phyloP scores from a whole-genome alignment of 257 asterid genomes.

The Jacaranda mimosifolia region DNA sequence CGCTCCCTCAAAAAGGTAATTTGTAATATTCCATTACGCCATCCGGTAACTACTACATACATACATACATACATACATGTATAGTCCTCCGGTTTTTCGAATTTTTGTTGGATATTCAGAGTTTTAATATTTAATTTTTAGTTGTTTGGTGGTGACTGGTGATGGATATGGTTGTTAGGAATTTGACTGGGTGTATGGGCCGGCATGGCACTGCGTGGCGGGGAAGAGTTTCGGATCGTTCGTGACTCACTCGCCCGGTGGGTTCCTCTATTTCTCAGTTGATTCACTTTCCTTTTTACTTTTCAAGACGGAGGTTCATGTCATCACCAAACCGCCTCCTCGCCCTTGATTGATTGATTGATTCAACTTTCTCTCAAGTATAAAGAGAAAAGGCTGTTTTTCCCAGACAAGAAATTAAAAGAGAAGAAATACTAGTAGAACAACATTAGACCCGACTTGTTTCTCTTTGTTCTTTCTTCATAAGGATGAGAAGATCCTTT shows the following conservation, averaged over 20 bases:
- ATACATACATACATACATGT: neutral
- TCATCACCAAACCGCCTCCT: conserved; percentile 41
- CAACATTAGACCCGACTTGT: neutral
- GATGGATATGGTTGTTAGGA: conserved; percentile 49
- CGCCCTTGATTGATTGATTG: neutral
- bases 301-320: conserved; percentile 84
- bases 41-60: neutral
- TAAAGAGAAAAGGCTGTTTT: neutral
- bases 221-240: conserved; percentile 93
- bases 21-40: neutral
- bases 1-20: conserved; percentile 80
- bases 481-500: neutral
- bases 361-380: neutral
- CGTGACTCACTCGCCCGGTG: conserved; percentile 87
- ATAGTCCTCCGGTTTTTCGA: no score
- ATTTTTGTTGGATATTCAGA: neutral
- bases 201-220: conserved; percentile 95
- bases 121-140: no score
- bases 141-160: neutral
- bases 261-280: conserved; percentile 77
- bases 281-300: conserved; percentile 78
- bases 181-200: conserved; percentile 82
- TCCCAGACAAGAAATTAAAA: neutral
- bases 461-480: neutral
- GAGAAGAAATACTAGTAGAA: neutral